Base-by-base conservation (phyloP, 2,329 filamentous ascomycete genomes). In the Xylaria sp. region DNA sequence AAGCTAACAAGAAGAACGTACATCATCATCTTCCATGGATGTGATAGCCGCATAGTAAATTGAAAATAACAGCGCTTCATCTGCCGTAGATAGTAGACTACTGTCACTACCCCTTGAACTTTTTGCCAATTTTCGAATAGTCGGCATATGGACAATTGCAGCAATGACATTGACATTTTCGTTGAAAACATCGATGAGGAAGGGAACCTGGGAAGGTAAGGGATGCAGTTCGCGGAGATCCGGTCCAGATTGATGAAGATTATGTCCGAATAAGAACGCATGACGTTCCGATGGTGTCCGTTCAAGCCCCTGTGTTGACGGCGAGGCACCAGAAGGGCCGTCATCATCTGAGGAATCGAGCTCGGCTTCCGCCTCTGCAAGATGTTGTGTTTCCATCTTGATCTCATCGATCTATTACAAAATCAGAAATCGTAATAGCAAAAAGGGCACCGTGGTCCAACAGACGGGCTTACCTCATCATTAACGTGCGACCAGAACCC, bases 1-100 rank as follows among this genome's bases (percentile, higher is more conserved):
- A 46, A 7, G 17, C 6, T 4, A 19, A 28, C 6, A 28, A 17
- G 17, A 54, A 19, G 1, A 25, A 73, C 79, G 72, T 65, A 84
- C 82, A 71, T 87, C 84, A 0, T 85, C 82, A 3, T 84, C 82
- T 9, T 86, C 83, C 83, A 87, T 84, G 0, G 84, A 86, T 0
- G 78, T 81, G 6, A 87, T 73, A 0, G 84, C 80, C 0, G 83
- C 80, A 65, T 86, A 87, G 72, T 85, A 87, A 5, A 87, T 84
- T 0, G 84, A 76, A 68, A 87, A 86, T 71, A 86, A 73, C 45
- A 87, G 69, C 1, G 84, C 83, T 61, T 86, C 82, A 46, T 83
- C 78, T 2, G 78, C 73, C 1, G 80, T 78, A 0, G 77, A 75
- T 0, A 83, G 68, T 3, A 59, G 59, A 2, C 71, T 68, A 42